A percentile compares a stretch with the other conserved stretches of the same genome.
These are phyloP conservation scores for Podochytrium sp. DNA, from an alignment of 192 early-diverging fungal genomes.

Conservation along the genomic window DNA sequence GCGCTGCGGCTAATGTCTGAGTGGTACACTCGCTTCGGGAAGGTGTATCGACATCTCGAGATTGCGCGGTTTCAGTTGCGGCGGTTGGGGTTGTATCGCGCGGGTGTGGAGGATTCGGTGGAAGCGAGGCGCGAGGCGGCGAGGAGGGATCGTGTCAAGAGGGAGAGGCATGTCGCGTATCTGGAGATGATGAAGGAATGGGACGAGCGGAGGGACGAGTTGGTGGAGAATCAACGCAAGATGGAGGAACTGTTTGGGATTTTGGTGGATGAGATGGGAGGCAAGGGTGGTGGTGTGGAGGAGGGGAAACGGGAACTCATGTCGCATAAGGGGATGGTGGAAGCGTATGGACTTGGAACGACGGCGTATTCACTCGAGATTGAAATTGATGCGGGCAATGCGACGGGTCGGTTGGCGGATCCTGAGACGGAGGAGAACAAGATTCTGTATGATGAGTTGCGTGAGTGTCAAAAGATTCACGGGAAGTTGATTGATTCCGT, in stretches of 20 bases:
- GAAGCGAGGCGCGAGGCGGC: background rate
- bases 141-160: conserved; percentile 10
- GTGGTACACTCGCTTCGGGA: background rate
- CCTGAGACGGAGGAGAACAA: conserved; percentile 24
- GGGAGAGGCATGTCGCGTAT: conserved; percentile 10
- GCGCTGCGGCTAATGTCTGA: background rate
- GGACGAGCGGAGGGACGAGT: background rate
- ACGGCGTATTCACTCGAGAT: conserved; percentile 21
- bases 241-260: conserved; percentile 2
- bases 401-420: background rate
- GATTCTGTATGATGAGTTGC: conserved; percentile 19
- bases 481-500: background rate
- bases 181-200: background rate
- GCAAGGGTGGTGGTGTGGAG: background rate
- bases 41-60: background rate
- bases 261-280: background rate
- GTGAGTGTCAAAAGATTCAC: conserved; percentile 1
- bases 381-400: background rate
- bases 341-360: conserved; percentile 21
- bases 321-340: conserved; percentile 9
- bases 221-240: background rate
- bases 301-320: background rate
- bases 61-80: conserved; percentile 6
- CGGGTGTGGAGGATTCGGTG: background rate
- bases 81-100: background rate